A percentile compares a stretch with the other conserved stretches of the same genome.
Evolutionary conservation across 495 filamentous ascomycete species (phyloP).

Genomic region (Physcia stellaris): DNA sequence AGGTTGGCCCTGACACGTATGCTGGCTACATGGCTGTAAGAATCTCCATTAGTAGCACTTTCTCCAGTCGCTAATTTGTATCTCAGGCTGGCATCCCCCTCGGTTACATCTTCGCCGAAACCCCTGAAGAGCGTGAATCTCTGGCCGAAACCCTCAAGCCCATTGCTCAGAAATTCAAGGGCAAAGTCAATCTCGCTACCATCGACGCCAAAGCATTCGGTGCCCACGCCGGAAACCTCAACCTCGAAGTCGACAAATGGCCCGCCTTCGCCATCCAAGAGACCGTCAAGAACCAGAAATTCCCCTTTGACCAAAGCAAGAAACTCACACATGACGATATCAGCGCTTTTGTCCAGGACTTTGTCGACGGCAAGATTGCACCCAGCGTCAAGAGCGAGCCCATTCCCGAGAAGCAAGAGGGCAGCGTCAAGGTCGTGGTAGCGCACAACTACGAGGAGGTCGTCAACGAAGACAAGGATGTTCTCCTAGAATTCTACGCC

Average conservation of each 20-base stretch:
- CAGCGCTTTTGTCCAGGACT: conserved; percentile 75
- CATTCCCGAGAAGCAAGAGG: conserved; percentile 89
- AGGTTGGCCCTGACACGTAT: conserved; percentile 97
- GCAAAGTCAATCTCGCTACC: conserved; percentile 88
- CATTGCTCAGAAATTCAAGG: conserved; percentile 48
- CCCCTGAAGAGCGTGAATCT: conserved; percentile 70
- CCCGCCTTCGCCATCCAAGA: conserved; percentile 98
- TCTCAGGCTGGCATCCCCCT: conserved; percentile 71
- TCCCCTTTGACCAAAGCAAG: conserved; percentile 78
- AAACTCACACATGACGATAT: conserved; percentile 64
- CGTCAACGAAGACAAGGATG: conserved; percentile 92
- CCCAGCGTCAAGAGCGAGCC: conserved; percentile 98
- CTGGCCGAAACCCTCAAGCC: conserved; percentile 49
- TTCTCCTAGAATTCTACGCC: conserved; percentile 96
- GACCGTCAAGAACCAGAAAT: conserved; percentile 91
- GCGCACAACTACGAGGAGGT: conserved; percentile 89
- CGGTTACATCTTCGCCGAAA: conserved; percentile 97
- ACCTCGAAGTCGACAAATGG: conserved; percentile 90
- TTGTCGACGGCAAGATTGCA: conserved; percentile 75
- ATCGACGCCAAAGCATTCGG: conserved; percentile 94
- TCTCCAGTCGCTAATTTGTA: not conserved
- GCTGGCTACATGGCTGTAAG: conserved; percentile 77
- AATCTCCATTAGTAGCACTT: conserved; percentile 11
- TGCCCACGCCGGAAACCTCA: conserved; percentile 90
- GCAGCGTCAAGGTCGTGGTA: conserved; percentile 76